These are phyloP conservation scores for Zygosaccharomyces kombuchaensis DNA, from an alignment of 805 yeast genomes.

Conservation along the genomic window DNA sequence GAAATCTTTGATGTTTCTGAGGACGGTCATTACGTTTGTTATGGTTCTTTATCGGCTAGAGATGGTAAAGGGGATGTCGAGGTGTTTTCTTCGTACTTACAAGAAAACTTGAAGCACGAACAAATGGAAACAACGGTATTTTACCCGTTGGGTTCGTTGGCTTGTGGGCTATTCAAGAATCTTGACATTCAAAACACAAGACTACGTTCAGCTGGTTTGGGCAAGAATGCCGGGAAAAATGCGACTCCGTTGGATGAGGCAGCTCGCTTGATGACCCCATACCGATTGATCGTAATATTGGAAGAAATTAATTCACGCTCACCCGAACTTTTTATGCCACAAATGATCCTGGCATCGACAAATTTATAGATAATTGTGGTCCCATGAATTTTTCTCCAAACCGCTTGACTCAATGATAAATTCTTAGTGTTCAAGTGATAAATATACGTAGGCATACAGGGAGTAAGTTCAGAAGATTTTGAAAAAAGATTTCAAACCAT, in stretches of 20 bases:
- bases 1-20: conserved; percentile 20
- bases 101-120: conserved; percentile 14
- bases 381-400: background rate
- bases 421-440: background rate
- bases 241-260: background rate
- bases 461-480: background rate
- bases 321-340: background rate
- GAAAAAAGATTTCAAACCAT: too few species aligned
- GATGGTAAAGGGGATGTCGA: conserved; percentile 20
- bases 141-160: conserved; percentile 12
- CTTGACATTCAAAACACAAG: background rate
- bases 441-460: background rate
- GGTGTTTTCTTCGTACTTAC: conserved; percentile 16
- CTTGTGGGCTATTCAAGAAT: background rate
- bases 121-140: background rate
- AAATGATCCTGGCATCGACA: background rate
- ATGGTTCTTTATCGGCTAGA: conserved; percentile 18
- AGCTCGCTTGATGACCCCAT: background rate
- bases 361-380: background rate
- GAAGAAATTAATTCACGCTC: background rate
- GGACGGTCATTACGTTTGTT: conserved; percentile 22
- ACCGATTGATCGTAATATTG: background rate
- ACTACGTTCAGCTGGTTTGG: conserved; percentile 6
- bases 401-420: background rate
- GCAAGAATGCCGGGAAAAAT: background rate